These are phyloP conservation scores for Trametes meyenii DNA, from an alignment of 768 basidiomycete genomes.

Conservation along the genomic window DNA sequence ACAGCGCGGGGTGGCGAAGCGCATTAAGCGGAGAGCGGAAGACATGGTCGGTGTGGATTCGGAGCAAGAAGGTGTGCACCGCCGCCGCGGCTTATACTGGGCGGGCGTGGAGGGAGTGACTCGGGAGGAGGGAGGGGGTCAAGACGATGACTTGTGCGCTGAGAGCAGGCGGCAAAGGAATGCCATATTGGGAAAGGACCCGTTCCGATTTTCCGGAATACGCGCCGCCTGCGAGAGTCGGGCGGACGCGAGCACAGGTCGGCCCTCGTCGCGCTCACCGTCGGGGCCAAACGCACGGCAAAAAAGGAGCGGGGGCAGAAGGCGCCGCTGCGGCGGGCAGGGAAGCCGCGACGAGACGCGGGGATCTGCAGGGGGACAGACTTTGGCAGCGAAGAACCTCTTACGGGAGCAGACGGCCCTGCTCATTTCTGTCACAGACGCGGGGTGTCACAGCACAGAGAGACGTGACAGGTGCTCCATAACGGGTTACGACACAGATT, in stretches of 20 bases:
- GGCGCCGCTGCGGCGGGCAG: no score
- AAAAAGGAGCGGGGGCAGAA: background rate
- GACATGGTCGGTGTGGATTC: conserved; percentile 8
- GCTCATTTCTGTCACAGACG: conserved; percentile 19
- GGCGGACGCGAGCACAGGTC: background rate
- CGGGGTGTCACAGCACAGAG: conserved; percentile 17
- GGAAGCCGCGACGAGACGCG: no score
- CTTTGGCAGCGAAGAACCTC: background rate
- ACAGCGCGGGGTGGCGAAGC: conserved; percentile 9
- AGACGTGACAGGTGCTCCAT: no score
- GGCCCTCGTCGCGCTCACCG: background rate
- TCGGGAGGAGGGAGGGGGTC: conserved; percentile 6
- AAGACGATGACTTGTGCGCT: background rate
- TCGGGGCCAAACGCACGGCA: background rate
- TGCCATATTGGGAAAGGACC: background rate
- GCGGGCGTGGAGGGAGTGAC: conserved; percentile 7
- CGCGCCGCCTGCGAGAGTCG: background rate
- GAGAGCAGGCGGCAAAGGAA: conserved; percentile 3
- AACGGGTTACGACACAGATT: conserved; percentile 7
- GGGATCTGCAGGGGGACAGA: background rate
- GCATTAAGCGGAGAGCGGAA: conserved; percentile 10
- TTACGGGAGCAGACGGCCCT: background rate
- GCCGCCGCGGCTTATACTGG: background rate
- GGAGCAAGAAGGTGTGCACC: background rate
- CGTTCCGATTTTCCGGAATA: no score